Evolutionary conservation across 495 filamentous ascomycete genomes (phyloP).

Genomic region (Hypomontagnella monticulosa): DNA sequence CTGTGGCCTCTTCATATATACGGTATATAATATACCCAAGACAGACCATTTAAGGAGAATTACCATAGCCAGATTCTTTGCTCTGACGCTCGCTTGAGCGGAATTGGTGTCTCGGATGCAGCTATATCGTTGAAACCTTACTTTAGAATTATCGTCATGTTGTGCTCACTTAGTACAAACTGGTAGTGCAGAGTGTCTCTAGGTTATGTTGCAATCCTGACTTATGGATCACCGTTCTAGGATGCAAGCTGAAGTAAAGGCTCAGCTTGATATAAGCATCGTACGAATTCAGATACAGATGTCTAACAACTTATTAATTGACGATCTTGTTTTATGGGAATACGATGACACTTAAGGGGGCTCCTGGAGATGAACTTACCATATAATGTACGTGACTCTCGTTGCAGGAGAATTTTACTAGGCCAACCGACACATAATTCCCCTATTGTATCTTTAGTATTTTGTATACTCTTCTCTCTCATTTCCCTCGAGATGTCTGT

Average conservation of each 20-base stretch:
- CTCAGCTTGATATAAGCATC: conserved; percentile 8
- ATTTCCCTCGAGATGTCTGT: conserved; percentile 17
- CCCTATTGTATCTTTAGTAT: conserved; percentile 8
- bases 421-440: conserved; percentile 4
- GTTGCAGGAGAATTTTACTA: neutral
- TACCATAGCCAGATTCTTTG: neutral
- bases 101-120: conserved; percentile 8
- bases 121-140: conserved; percentile 4
- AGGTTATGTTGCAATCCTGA: conserved; percentile 8
- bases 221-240: conserved; percentile 4
- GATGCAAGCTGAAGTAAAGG: conserved; percentile 23
- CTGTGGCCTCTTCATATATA: neutral
- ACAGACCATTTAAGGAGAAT: conserved; percentile 23
- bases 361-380: neutral
- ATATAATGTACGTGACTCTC: conserved; percentile 10
- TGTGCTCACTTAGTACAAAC: conserved; percentile 32
- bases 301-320: conserved; percentile 22
- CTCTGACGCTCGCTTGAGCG: conserved; percentile 1
- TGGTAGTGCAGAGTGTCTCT: conserved; percentile 42
- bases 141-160: neutral
- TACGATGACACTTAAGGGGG: neutral
- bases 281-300: conserved; percentile 6
- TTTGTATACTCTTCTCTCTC: conserved; percentile 10
- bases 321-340: neutral
- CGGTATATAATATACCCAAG: too few relatives aligned